Evolutionary conservation across 2,329 filamentous ascomycete species (phyloP).

Genomic region (Fusarium sp.): DNA sequence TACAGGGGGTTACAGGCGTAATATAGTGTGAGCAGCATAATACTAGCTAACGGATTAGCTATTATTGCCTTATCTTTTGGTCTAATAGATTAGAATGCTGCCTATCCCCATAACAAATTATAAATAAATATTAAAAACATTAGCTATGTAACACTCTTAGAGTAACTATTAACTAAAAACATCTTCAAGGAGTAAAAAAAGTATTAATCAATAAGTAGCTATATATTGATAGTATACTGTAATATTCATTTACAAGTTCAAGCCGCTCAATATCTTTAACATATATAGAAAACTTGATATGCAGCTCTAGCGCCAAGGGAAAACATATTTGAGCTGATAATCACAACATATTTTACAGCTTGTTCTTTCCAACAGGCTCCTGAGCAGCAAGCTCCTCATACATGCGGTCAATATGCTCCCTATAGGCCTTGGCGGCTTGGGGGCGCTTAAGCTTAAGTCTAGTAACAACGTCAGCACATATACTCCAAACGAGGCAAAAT

Average conservation of each 20-base stretch:
- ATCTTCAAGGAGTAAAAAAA: neutral
- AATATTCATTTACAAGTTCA: conserved; percentile 21
- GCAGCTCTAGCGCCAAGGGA: conserved; percentile 8
- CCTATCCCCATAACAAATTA: too few relatives aligned
- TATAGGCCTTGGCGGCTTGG: conserved; percentile 63
- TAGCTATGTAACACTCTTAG: too few relatives aligned
- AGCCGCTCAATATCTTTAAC: conserved; percentile 10
- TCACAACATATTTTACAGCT: conserved; percentile 35
- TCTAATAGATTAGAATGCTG: too few relatives aligned
- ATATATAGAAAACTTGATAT: neutral
- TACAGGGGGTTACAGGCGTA: too few relatives aligned
- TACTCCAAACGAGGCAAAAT: neutral
- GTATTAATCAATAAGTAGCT: neutral
- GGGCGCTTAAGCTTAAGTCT: conserved; percentile 70
- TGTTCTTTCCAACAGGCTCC: conserved; percentile 29
- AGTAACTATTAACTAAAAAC: neutral
- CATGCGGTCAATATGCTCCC: conserved; percentile 63
- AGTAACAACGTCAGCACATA: conserved; percentile 21
- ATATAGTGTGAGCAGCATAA: too few relatives aligned
- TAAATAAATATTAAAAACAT: too few relatives aligned
- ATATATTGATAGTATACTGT: neutral
- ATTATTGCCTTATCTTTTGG: too few relatives aligned
- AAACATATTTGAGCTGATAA: neutral
- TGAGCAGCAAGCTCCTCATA: conserved; percentile 59
- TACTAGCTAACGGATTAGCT: too few relatives aligned